Conservation (phyloP, 345 rosid genomes). For the Theobroma cacao region DNA sequence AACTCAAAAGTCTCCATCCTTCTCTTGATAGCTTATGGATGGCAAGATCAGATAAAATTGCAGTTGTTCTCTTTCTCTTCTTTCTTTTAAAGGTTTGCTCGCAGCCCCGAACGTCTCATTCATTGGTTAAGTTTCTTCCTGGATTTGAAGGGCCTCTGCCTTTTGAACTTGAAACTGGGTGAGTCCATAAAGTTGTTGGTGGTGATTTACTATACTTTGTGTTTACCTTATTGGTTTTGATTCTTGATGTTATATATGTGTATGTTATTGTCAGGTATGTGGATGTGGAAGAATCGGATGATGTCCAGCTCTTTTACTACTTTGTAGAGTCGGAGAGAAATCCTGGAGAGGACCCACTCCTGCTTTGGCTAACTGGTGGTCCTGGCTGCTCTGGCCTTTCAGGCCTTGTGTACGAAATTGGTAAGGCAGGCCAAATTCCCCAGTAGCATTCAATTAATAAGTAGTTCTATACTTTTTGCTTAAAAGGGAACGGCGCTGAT, state of each 20-base stretch:
- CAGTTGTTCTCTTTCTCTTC: slow-evolving; percentile 10
- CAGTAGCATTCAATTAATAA: too few species aligned
- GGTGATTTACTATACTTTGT: neutral
- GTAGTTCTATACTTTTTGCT: too few species aligned
- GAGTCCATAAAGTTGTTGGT: neutral
- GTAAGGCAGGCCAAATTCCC: slow-evolving; percentile 23
- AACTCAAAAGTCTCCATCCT: too few species aligned
- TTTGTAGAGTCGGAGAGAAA: slow-evolving; percentile 54
- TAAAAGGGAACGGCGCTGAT: too few species aligned
- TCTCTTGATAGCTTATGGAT: neutral
- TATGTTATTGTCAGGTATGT: slow-evolving; percentile 33
- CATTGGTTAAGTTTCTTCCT: slow-evolving; percentile 46
- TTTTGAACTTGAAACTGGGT: slow-evolving; percentile 70
- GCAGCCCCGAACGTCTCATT: neutral
- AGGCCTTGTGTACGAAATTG: slow-evolving; percentile 50
- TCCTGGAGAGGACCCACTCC: slow-evolving; percentile 45
- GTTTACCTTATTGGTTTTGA: neutral
- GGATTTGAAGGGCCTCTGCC: slow-evolving; percentile 66
- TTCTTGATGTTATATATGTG: neutral
- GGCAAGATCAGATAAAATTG: slow-evolving; percentile 19
- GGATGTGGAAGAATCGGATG: slow-evolving; percentile 48
- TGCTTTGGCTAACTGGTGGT: slow-evolving; percentile 79
- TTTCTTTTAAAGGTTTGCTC: slow-evolving; percentile 1
- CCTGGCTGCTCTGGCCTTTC: slow-evolving; percentile 63
- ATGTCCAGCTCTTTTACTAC: slow-evolving; percentile 54